Conservation (phyloP, 371 early-diverging fungal genomes). For the Mortierella sp. region DNA sequence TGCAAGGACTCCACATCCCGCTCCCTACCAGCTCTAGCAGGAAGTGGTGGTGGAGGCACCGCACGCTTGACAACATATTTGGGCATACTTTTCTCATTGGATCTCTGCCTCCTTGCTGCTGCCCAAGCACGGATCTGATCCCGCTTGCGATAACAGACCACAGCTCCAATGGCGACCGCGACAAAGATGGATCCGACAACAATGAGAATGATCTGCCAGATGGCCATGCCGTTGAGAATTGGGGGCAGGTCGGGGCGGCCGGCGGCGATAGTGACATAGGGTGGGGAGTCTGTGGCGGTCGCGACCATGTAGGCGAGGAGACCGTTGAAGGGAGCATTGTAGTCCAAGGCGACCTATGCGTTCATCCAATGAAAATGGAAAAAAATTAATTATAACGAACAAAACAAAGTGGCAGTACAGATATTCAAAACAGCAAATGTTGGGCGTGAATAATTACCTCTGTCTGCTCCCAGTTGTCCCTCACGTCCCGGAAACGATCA, state of each 20-base stretch:
- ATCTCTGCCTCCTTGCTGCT: slow-evolving; percentile 20
- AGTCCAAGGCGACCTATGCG: slow-evolving; percentile 70
- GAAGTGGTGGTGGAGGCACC: slow-evolving; percentile 11
- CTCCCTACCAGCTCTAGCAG: background rate
- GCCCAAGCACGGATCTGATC: slow-evolving; percentile 55
- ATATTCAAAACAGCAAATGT: background rate
- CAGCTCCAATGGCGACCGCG: slow-evolving; percentile 40
- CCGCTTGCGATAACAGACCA: slow-evolving; percentile 45
- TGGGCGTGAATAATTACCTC: slow-evolving; percentile 49
- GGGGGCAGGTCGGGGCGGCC: slow-evolving; percentile 56
- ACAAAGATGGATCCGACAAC: slow-evolving; percentile 49
- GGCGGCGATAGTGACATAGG: slow-evolving; percentile 62
- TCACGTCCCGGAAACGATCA: slow-evolving; percentile 68
- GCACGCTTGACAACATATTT: slow-evolving; percentile 7
- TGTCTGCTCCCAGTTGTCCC: slow-evolving; percentile 63
- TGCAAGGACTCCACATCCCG: slow-evolving; percentile 22
- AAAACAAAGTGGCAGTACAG: background rate
- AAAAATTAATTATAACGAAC: background rate
- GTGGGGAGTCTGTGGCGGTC: slow-evolving; percentile 61
- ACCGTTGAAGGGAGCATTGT: slow-evolving; percentile 75
- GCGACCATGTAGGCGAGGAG: slow-evolving; percentile 72
- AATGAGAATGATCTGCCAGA: slow-evolving; percentile 57
- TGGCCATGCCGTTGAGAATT: slow-evolving; percentile 53
- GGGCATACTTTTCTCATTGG: background rate
- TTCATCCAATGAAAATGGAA: background rate